These are phyloP conservation scores for Neurospora sp. DNA, from an alignment of 2,329 filamentous ascomycete genomes.

Conservation along the genomic window DNA sequence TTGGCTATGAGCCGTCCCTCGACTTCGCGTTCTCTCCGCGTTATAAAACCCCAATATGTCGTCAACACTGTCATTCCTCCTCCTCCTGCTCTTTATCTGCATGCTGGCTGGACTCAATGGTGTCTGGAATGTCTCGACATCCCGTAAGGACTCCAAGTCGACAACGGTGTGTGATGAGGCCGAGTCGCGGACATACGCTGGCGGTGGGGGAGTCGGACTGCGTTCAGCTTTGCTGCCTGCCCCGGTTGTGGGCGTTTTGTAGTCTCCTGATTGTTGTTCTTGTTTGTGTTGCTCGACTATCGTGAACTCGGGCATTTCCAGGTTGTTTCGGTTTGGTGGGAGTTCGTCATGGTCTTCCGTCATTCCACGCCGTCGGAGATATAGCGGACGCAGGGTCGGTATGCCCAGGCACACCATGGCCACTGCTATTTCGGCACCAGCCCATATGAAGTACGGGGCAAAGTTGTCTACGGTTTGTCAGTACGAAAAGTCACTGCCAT, in stretches of 20 bases:
- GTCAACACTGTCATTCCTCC: conserved; percentile 22
- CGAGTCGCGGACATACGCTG: conserved; percentile 14
- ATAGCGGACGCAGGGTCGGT: conserved; percentile 29
- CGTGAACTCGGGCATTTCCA: conserved; percentile 27
- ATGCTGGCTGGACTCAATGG: conserved; percentile 14
- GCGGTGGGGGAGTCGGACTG: conserved; percentile 1
- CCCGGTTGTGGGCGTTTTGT: background rate
- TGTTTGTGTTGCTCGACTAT: conserved; percentile 40
- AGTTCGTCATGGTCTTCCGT: conserved; percentile 12
- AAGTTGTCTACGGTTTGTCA: conserved; percentile 22
- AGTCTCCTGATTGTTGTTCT: background rate
- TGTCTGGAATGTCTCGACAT: conserved; percentile 1
- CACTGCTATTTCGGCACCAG: conserved; percentile 28
- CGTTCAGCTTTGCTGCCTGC: conserved; percentile 1
- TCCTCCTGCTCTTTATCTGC: conserved; percentile 10
- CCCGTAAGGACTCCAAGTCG: background rate
- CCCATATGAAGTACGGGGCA: conserved; percentile 28
- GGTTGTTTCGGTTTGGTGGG: conserved; percentile 52
- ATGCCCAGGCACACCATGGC: conserved; percentile 31
- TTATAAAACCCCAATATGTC: conserved; percentile 22
- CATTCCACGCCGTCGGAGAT: conserved; percentile 30
- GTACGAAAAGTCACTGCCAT: background rate
- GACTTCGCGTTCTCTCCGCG: conserved; percentile 10
- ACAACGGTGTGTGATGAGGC: conserved; percentile 17
- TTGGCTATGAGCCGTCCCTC: background rate